Conservation (phyloP, 208 protist species). For the Crithidia sp. region DNA sequence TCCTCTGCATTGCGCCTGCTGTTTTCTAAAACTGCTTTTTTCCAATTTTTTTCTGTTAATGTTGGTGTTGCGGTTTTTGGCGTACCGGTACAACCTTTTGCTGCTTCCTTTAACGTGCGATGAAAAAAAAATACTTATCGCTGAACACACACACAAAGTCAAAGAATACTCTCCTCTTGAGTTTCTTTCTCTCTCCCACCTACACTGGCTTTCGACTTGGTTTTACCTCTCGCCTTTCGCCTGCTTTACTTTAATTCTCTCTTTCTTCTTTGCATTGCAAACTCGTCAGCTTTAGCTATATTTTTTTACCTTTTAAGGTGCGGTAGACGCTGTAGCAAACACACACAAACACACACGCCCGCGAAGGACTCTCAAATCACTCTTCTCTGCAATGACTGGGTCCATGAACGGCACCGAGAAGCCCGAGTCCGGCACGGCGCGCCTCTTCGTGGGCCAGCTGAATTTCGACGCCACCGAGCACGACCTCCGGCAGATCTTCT, state of each 20-base stretch:
- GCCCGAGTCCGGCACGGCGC: constrained; percentile 31
- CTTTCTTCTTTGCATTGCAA: background rate
- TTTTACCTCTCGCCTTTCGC: background rate
- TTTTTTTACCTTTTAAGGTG: background rate
- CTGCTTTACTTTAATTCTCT: background rate
- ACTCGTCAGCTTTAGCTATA: background rate
- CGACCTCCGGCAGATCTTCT: constrained; percentile 68
- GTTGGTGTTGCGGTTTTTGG: constrained; percentile 1
- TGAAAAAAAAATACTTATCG: too few relatives aligned
- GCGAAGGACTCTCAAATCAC: background rate
- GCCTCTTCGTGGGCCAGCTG: constrained; percentile 77
- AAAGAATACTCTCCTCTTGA: too few relatives aligned
- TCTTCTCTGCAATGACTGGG: constrained; percentile 2
- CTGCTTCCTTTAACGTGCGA: background rate
- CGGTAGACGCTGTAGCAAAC: background rate
- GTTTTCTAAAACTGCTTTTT: too few relatives aligned
- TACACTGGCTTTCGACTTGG: too few relatives aligned
- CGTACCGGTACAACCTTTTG: background rate
- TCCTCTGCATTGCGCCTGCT: too few relatives aligned
- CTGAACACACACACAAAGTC: too few relatives aligned
- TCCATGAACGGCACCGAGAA: constrained; percentile 22
- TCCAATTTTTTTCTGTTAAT: constrained; percentile 1
- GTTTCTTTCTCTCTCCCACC: too few relatives aligned
- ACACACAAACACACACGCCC: constrained; percentile 12
- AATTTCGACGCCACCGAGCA: constrained; percentile 75